Evolutionary conservation across 1,284 basidiomycete genomes (phyloP).

Genomic region (Porphyrellus sp.): DNA sequence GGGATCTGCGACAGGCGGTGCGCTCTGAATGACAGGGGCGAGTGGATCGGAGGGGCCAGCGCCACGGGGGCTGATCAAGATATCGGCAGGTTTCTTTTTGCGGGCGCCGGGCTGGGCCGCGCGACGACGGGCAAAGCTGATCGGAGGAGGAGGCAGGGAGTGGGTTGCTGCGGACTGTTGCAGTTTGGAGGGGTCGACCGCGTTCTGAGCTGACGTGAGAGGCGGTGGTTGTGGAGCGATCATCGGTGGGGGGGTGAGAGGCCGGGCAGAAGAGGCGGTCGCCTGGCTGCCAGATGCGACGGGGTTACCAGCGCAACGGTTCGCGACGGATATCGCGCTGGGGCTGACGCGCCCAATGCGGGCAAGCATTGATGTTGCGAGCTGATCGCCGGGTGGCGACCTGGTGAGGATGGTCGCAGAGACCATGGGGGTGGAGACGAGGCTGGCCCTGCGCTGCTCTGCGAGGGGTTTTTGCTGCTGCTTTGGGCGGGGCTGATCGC

Average conservation of each 20-base stretch:
- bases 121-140: slow-evolving; percentile 70
- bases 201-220: slow-evolving; percentile 17
- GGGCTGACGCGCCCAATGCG: slow-evolving; percentile 40
- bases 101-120: slow-evolving; percentile 55
- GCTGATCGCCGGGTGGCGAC: slow-evolving; percentile 34
- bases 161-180: slow-evolving; percentile 19
- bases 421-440: slow-evolving; percentile 27
- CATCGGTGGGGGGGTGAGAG: slow-evolving; percentile 30
- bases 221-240: slow-evolving; percentile 24
- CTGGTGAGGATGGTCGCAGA: slow-evolving; percentile 20
- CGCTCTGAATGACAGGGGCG: slow-evolving; percentile 68
- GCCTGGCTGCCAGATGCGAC: slow-evolving; percentile 23
- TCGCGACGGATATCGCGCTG: slow-evolving; percentile 26
- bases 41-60: slow-evolving; percentile 51
- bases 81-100: slow-evolving; percentile 73
- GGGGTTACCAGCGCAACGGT: slow-evolving; percentile 31
- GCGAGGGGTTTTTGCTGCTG: slow-evolving; percentile 68
- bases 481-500: slow-evolving; percentile 65
- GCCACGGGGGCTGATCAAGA: slow-evolving; percentile 68
- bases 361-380: slow-evolving; percentile 22
- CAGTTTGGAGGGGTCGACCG: slow-evolving; percentile 19
- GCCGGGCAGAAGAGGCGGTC: slow-evolving; percentile 16
- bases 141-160: slow-evolving; percentile 60
- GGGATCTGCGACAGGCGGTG: slow-evolving; percentile 57
- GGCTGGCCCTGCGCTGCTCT: slow-evolving; percentile 61